Conservation (phyloP, 768 basidiomycete genomes). For the Boletus huronensis region DNA sequence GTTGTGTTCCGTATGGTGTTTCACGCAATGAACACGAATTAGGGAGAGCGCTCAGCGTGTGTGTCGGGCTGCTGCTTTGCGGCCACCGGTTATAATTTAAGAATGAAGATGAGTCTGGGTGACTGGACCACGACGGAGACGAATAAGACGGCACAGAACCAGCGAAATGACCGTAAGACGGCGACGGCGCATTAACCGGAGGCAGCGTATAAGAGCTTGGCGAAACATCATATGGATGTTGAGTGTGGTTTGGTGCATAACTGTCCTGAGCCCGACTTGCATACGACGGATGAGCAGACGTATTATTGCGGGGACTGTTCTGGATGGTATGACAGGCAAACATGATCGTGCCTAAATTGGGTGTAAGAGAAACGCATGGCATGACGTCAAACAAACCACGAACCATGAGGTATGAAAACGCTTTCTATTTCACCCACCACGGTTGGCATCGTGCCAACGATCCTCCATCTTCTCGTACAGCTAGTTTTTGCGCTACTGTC, state of each 20-base stretch:
- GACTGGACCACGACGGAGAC: slow-evolving; percentile 25
- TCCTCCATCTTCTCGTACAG: slow-evolving; percentile 82
- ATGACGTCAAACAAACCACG: slow-evolving; percentile 38
- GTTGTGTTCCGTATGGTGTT: slow-evolving; percentile 24
- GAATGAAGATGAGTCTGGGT: slow-evolving; percentile 30
- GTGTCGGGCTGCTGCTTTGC: slow-evolving; percentile 26
- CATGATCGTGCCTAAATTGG: slow-evolving; percentile 34
- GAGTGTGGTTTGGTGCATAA: slow-evolving; percentile 24
- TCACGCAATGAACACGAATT: slow-evolving; percentile 31
- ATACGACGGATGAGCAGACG: slow-evolving; percentile 26
- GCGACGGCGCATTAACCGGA: slow-evolving; percentile 28
- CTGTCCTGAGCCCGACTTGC: slow-evolving; percentile 24
- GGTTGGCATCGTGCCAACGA: slow-evolving; percentile 60
- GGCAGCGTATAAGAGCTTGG: slow-evolving; percentile 30
- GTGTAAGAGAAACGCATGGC: slow-evolving; percentile 29
- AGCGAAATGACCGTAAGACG: slow-evolving; percentile 27
- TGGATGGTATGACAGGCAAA: slow-evolving; percentile 40
- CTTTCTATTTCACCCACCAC: slow-evolving; percentile 71
- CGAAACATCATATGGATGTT: slow-evolving; percentile 29
- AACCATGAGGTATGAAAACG: slow-evolving; percentile 89
- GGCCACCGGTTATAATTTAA: slow-evolving; percentile 31
- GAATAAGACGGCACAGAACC: slow-evolving; percentile 28
- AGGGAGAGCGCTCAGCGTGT: slow-evolving; percentile 23
- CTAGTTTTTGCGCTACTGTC: slow-evolving; percentile 77
- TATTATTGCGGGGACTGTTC: slow-evolving; percentile 19